A percentile compares a stretch with the other conserved stretches of the same genome.
Conservation (phyloP, 148 eudicot species). For the Silene latifolia region DNA sequence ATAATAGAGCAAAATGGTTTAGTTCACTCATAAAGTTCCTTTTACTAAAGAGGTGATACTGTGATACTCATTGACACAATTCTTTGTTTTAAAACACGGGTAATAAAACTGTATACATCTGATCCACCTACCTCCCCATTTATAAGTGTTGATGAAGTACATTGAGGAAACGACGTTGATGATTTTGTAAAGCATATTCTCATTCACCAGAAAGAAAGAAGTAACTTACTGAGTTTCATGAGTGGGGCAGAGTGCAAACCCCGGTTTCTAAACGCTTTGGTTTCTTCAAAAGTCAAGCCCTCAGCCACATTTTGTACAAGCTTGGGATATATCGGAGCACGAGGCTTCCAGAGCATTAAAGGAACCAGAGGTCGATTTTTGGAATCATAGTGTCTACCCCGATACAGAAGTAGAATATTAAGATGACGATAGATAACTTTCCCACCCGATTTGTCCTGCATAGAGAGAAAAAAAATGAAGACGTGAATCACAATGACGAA, state of each 20-base stretch:
- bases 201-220: conserved; percentile 2
- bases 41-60: too few relatives aligned
- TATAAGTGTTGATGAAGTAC: too few relatives aligned
- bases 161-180: too few relatives aligned
- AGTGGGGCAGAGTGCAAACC: conserved; percentile 61
- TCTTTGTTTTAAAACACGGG: too few relatives aligned
- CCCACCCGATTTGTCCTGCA: conserved; percentile 88
- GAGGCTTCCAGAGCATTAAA: conserved; percentile 91
- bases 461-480: background rate
- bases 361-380: conserved; percentile 65
- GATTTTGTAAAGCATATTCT: background rate
- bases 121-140: too few relatives aligned
- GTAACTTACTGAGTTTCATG: conserved; percentile 70
- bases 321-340: conserved; percentile 76
- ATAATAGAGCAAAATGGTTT: too few relatives aligned
- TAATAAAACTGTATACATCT: too few relatives aligned
- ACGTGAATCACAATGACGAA: conserved; percentile 11
- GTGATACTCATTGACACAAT: too few relatives aligned
- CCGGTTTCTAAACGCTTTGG: conserved; percentile 70
- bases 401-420: conserved; percentile 63
- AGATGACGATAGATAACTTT: conserved; percentile 66
- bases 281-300: conserved; percentile 85
- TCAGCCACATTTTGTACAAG: conserved; percentile 85
- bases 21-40: too few relatives aligned
- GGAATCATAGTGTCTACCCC: conserved; percentile 84